Percentiles rank a stretch among this genome's conserved stretches.
phyloP scores from a whole-genome alignment of 1,139 yeast genomes.

The Saccharomycopsis crataegensis region DNA sequence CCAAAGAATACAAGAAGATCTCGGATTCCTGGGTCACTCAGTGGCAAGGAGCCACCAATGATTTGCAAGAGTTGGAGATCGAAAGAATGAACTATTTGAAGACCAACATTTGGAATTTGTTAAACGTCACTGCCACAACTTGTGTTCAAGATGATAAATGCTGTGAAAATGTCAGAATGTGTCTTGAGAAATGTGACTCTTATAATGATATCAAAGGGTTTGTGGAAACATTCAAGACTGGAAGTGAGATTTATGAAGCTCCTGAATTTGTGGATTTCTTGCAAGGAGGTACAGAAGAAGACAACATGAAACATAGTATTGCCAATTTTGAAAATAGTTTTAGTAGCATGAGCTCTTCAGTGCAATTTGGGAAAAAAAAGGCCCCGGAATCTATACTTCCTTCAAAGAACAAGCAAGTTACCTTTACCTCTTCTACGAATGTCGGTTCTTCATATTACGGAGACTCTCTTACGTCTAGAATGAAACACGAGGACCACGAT shows the following conservation, averaged over 20 bases:
- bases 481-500: background rate
- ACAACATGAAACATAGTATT: slow-evolving; percentile 1
- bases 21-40: slow-evolving; percentile 68
- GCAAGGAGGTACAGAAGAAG: slow-evolving; percentile 23
- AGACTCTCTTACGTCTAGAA: slow-evolving; percentile 3
- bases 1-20: slow-evolving; percentile 56
- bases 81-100: slow-evolving; percentile 73
- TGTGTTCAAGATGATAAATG: slow-evolving; percentile 76
- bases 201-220: slow-evolving; percentile 51
- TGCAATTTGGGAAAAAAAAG: background rate
- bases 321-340: slow-evolving; percentile 18
- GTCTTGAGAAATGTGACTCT: slow-evolving; percentile 64
- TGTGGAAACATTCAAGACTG: slow-evolving; percentile 55
- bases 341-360: slow-evolving; percentile 12
- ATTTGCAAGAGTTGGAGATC: slow-evolving; percentile 68
- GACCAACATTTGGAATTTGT: slow-evolving; percentile 73
- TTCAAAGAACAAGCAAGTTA: slow-evolving; percentile 6
- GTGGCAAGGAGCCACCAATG: slow-evolving; percentile 67
- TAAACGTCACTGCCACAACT: slow-evolving; percentile 66
- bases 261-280: slow-evolving; percentile 43
- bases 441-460: slow-evolving; percentile 6
- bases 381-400: background rate
- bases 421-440: slow-evolving; percentile 11
- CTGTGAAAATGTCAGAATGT: slow-evolving; percentile 61
- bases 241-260: slow-evolving; percentile 52